phyloP scores from a whole-genome alignment of 768 basidiomycete species.

The Tricholoma hemisulphureum region DNA sequence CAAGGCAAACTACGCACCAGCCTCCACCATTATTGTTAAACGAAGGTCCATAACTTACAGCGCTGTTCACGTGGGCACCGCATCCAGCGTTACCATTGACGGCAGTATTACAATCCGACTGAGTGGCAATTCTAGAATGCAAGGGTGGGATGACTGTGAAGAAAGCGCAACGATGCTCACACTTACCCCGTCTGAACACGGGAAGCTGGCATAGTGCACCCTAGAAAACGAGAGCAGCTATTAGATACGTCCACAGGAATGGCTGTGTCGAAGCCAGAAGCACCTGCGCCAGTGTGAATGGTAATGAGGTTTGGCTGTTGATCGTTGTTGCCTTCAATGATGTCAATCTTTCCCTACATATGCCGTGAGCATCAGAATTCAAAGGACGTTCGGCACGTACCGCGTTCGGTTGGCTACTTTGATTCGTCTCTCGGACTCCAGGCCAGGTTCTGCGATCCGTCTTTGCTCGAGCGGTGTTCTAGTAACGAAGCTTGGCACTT shows the following conservation, averaged over 20 bases:
- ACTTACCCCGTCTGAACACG: conserved; percentile 45
- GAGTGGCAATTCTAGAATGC: conserved; percentile 23
- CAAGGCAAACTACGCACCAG: conserved; percentile 38
- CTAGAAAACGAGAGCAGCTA: conserved; percentile 10
- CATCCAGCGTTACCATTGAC: conserved; percentile 47
- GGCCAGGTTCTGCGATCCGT: conserved; percentile 33
- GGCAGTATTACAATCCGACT: conserved; percentile 40
- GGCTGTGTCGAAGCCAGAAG: conserved; percentile 4
- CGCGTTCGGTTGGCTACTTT: conserved; percentile 37
- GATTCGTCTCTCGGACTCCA: conserved; percentile 45
- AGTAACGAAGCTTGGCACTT: conserved; percentile 3
- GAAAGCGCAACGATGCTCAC: not conserved
- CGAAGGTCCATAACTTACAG: conserved; percentile 51
- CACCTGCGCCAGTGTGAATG: conserved; percentile 53
- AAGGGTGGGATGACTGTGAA: not conserved
- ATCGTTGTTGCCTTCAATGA: conserved; percentile 60
- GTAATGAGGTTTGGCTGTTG: conserved; percentile 49
- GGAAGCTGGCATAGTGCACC: conserved; percentile 42
- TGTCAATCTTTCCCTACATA: conserved; percentile 41
- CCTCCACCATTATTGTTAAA: conserved; percentile 62
- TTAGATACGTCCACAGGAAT: not conserved
- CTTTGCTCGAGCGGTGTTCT: not conserved
- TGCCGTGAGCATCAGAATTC: not conserved
- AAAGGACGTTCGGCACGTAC: conserved; percentile 8
- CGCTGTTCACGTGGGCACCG: conserved; percentile 35